These are phyloP conservation scores for Pittosporum tobira DNA, from an alignment of 129 eudicot genomes.

Conservation along the genomic window DNA sequence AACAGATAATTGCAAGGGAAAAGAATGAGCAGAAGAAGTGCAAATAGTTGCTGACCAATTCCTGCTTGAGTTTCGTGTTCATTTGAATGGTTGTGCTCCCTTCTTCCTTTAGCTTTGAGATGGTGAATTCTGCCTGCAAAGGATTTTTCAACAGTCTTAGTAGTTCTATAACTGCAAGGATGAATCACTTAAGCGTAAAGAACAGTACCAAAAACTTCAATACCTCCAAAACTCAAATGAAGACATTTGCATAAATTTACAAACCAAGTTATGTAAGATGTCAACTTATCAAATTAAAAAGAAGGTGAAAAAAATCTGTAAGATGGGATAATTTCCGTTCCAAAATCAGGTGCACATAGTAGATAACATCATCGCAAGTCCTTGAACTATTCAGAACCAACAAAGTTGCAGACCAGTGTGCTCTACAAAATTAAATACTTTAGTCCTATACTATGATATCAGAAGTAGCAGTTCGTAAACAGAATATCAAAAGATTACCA, in stretches of 20 bases:
- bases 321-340: neutral
- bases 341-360: neutral
- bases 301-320: neutral
- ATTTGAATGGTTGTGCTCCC: conserved; percentile 35
- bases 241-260: neutral
- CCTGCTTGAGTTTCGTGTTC: conserved; percentile 43
- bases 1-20: neutral
- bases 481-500: neutral
- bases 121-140: conserved; percentile 43
- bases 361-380: too few species aligned
- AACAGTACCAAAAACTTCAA: neutral
- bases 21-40: neutral
- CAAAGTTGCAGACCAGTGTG: too few species aligned
- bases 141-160: neutral
- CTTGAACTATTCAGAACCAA: too few species aligned
- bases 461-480: too few species aligned
- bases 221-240: too few species aligned
- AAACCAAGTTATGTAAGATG: conserved; percentile 1
- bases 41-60: conserved; percentile 37
- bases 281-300: neutral
- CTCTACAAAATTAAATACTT: too few species aligned
- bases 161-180: conserved; percentile 5
- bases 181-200: neutral
- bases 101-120: conserved; percentile 47
- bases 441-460: too few species aligned